phyloP scores from a whole-genome alignment of 768 basidiomycete genomes.

The Leucogyrophana mollusca region DNA sequence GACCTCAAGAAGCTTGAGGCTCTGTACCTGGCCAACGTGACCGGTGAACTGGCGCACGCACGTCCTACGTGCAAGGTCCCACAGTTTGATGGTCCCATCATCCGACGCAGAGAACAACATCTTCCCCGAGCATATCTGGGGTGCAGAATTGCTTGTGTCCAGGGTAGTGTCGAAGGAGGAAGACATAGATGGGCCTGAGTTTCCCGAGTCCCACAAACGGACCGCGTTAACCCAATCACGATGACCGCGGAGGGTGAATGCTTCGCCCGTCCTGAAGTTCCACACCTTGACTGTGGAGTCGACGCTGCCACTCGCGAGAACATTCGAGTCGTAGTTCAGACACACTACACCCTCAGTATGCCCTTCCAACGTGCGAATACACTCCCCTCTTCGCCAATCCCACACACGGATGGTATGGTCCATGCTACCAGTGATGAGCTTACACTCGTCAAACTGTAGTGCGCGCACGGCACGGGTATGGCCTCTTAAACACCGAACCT shows the following conservation, averaged over 20 bases:
- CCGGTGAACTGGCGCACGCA: slow-evolving; percentile 85
- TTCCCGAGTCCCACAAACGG: slow-evolving; percentile 75
- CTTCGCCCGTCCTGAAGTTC: slow-evolving; percentile 90
- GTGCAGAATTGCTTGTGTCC: slow-evolving; percentile 30
- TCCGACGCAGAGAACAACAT: slow-evolving; percentile 98
- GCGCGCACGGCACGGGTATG: slow-evolving; percentile 91
- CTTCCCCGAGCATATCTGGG: slow-evolving; percentile 76
- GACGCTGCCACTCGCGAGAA: slow-evolving; percentile 90
- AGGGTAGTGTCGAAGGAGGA: slow-evolving; percentile 4
- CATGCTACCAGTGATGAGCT: slow-evolving; percentile 96
- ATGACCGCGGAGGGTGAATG: slow-evolving; percentile 92
- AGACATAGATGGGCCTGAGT: not conserved
- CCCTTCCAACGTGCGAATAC: slow-evolving; percentile 83
- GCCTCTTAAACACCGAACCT: slow-evolving; percentile 80
- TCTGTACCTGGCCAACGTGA: slow-evolving; percentile 95
- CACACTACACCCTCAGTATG: slow-evolving; percentile 92
- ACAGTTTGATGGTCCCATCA: slow-evolving; percentile 89
- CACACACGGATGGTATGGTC: slow-evolving; percentile 93
- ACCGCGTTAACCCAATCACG: slow-evolving; percentile 96
- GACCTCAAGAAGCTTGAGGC: slow-evolving; percentile 73
- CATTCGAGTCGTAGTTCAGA: slow-evolving; percentile 87
- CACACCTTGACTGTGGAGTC: slow-evolving; percentile 95
- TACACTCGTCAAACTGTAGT: slow-evolving; percentile 93
- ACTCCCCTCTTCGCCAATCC: slow-evolving; percentile 91
- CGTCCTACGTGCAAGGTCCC: slow-evolving; percentile 81